Evolutionary conservation across 768 basidiomycete species (phyloP).

Genomic region (Leucocoprinus sp.): DNA sequence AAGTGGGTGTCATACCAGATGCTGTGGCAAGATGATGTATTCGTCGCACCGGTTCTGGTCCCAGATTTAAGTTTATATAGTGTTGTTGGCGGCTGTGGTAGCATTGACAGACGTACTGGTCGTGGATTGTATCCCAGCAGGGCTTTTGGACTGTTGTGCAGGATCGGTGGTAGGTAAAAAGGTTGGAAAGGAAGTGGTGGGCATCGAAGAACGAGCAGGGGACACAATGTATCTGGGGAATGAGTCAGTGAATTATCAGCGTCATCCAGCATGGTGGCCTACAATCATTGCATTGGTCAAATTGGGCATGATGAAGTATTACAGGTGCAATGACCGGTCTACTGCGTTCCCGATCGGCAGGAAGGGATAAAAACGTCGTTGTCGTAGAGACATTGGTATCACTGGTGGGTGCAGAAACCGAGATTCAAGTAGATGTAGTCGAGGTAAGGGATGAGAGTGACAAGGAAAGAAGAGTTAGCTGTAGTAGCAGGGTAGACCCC

Average conservation of each 20-base stretch:
- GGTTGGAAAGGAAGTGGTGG: too few relatives aligned
- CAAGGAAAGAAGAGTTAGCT: constrained; percentile 1
- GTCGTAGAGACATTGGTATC: constrained; percentile 50
- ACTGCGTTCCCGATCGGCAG: constrained; percentile 56
- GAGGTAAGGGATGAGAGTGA: too few relatives aligned
- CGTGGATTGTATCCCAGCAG: too few relatives aligned
- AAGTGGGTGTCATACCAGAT: constrained; percentile 25
- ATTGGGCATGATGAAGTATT: constrained; percentile 16
- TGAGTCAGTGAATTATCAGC: too few relatives aligned
- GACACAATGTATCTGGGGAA: constrained; percentile 36
- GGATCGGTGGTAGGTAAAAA: too few relatives aligned
- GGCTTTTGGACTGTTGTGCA: too few relatives aligned
- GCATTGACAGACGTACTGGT: not conserved
- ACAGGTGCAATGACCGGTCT: constrained; percentile 49
- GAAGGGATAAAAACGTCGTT: constrained; percentile 40
- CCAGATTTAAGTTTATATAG: not conserved
- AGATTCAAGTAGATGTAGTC: constrained; percentile 10
- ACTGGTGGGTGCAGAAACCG: constrained; percentile 32
- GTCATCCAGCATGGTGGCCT: not conserved
- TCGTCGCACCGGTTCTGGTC: constrained; percentile 12
- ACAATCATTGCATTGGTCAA: constrained; percentile 8
- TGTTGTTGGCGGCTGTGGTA: not conserved
- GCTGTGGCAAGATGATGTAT: constrained; percentile 17
- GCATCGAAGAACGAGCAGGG: too few relatives aligned
- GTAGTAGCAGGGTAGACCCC: not conserved